These are phyloP conservation scores for Fusarium penzigii DNA, from an alignment of 2,329 filamentous ascomycete species.

Conservation along the genomic window DNA sequence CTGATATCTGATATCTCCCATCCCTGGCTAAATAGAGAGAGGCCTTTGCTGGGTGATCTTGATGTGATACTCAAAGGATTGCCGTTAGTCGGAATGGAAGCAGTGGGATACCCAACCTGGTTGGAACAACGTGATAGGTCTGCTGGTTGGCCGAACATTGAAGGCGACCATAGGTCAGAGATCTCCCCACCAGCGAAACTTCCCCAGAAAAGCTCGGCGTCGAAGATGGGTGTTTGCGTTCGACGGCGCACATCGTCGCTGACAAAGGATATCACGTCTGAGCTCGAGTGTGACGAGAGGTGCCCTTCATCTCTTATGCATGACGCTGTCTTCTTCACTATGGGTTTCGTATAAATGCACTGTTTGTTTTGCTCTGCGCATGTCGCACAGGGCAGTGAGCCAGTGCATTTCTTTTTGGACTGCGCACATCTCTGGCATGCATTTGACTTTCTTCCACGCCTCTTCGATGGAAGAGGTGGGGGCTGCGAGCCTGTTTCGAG, in stretches of 20 bases:
- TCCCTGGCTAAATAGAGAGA: background rate
- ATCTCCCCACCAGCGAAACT: background rate
- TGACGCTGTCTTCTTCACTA: background rate
- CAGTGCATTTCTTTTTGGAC: background rate
- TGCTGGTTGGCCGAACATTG: background rate
- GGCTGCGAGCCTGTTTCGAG: background rate
- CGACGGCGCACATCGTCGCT: too few species aligned
- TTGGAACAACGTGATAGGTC: background rate
- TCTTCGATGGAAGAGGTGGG: background rate
- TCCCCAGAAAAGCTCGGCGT: background rate
- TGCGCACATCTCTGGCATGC: background rate
- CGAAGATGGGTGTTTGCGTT: background rate
- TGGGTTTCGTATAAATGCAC: constrained; percentile 1
- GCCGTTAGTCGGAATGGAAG: background rate
- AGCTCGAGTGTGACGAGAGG: too few species aligned
- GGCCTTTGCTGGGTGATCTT: background rate
- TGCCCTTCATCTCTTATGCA: background rate
- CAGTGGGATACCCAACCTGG: background rate
- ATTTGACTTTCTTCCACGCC: constrained; percentile 1
- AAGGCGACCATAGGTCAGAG: background rate
- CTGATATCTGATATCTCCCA: background rate
- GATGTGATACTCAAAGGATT: background rate
- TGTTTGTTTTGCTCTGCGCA: constrained; percentile 6
- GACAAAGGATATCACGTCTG: too few species aligned
- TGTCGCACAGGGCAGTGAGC: background rate